Evolutionary conservation across 2,329 filamentous ascomycete species (phyloP), one percentile per base, ranked within the genome.

Genomic region (Parafenestella ontariensis): DNA sequence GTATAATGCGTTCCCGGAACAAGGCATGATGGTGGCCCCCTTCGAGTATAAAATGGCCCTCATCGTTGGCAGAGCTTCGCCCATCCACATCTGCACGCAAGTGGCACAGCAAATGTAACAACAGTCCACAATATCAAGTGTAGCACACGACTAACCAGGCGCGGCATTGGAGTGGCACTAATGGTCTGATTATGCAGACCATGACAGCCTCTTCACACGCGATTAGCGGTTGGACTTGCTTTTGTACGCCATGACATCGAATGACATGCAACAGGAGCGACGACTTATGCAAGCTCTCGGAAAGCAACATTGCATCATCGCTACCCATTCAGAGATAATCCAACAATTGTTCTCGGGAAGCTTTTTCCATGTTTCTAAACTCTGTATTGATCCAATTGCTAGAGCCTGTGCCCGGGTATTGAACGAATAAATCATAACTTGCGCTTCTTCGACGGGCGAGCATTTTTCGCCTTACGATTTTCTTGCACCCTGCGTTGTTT

Each of bases 391-490:
- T 43, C 53, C 52, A 49, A 44, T 50, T 45, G 43, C 42, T 49
- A 37, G 39, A 39, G 33, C 23, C 40, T 23, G 17, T 18, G 34
- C 34, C 33, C 36, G 46, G 49, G 50, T 59, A 59, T 62, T 57
- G 56, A 50, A 47, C 47, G 51, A 56, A 51, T 41, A 54, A 43
- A 55, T 74, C 64, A 76, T 54, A 69, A 59, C 55, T 78, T 81
- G 61, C 73, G 79, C 79, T 85, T 92, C 78, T 84, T 89, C 36
- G 84, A 72, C 7, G 92, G 92, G 68, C 94, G 82, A 8, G 91
- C 93, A 76, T 96, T 98, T 86, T 99, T 98, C 72, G 89, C 89
- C 74, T 81, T 87, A 73, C 85, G 86, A 78, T 84, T 85, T 80
- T 96, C 89, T 81, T 90, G 84, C 69, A 92, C 71, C 74, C 88